These are phyloP conservation scores for Teunomyces cretensis DNA, from an alignment of 805 yeast species.

Conservation along the genomic window DNA sequence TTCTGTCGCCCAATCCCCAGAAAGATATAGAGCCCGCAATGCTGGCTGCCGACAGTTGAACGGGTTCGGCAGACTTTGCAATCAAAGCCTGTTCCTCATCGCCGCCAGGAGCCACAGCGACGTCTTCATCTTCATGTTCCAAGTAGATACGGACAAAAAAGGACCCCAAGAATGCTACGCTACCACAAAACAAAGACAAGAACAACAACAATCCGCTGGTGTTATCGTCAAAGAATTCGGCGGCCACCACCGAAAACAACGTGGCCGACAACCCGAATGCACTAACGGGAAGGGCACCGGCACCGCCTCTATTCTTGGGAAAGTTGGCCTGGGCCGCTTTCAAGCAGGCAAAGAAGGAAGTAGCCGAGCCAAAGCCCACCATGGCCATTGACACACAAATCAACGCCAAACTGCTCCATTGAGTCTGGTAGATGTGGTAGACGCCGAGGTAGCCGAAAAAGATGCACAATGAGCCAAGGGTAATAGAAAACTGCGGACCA, in stretches of 20 bases:
- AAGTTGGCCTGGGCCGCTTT: conserved; percentile 63
- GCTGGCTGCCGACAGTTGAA: conserved; percentile 1
- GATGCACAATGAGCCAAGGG: conserved; percentile 55
- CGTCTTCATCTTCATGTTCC: conserved; percentile 26
- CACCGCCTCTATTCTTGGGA: conserved; percentile 68
- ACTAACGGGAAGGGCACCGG: conserved; percentile 67
- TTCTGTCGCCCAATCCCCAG: conserved; percentile 40
- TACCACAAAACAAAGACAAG: conserved; percentile 53
- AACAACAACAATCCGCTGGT: conserved; percentile 57
- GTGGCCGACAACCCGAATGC: conserved; percentile 73
- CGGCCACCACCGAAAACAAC: conserved; percentile 57
- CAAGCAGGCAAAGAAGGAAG: conserved; percentile 57
- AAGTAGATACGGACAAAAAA: conserved; percentile 43
- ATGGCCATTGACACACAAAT: conserved; percentile 50
- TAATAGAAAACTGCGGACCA: conserved; percentile 55
- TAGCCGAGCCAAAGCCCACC: conserved; percentile 68
- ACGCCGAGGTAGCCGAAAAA: conserved; percentile 55
- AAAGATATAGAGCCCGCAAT: conserved; percentile 30
- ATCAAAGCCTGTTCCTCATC: conserved; percentile 7
- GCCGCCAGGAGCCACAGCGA: conserved; percentile 6
- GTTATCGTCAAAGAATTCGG: conserved; percentile 50
- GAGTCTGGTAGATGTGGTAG: conserved; percentile 44
- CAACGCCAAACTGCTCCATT: conserved; percentile 37
- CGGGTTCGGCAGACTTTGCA: background rate
- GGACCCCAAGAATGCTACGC: conserved; percentile 42